A percentile compares a stretch with the other conserved stretches of the same genome.
Evolutionary conservation across 768 basidiomycete species (phyloP).

Genomic region (Psilocybe azurescens): DNA sequence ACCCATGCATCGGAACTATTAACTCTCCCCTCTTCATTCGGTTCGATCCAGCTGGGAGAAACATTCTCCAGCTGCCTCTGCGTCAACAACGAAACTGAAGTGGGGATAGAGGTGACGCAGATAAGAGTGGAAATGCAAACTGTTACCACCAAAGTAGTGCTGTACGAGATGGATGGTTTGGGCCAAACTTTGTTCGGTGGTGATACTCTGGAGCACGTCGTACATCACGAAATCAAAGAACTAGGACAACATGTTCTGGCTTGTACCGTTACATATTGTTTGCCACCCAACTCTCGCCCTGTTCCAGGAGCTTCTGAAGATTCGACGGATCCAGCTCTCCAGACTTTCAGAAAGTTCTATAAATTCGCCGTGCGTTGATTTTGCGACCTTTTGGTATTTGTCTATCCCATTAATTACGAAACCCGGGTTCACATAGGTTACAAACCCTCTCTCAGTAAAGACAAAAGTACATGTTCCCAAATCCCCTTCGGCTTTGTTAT

Average conservation of each 20-base stretch:
- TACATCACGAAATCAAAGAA: constrained; percentile 92
- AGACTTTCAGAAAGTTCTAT: constrained; percentile 88
- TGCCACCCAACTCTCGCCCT: constrained; percentile 61
- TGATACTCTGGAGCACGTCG: constrained; percentile 68
- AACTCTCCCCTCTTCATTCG: constrained; percentile 83
- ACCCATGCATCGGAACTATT: constrained; percentile 81
- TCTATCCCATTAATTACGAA: neutral
- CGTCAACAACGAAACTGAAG: constrained; percentile 77
- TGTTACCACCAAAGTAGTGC: constrained; percentile 61
- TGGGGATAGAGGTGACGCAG: constrained; percentile 64
- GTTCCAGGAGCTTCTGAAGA: constrained; percentile 55
- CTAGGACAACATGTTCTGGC: constrained; percentile 89
- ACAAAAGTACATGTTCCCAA: constrained; percentile 86
- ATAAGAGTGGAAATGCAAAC: constrained; percentile 90
- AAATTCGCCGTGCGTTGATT: constrained; percentile 78
- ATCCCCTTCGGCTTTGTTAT: constrained; percentile 74
- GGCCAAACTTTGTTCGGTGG: constrained; percentile 54
- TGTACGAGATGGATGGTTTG: constrained; percentile 68
- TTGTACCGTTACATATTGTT: constrained; percentile 83
- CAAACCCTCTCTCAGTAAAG: constrained; percentile 94
- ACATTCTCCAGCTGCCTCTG: constrained; percentile 85
- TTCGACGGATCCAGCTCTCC: constrained; percentile 56
- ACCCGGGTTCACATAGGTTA: constrained; percentile 59
- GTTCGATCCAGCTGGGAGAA: constrained; percentile 87
- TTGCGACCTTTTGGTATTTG: neutral